Conservation (phyloP, 2,329 filamentous ascomycete species). For the Arthrinium puccinioides region DNA sequence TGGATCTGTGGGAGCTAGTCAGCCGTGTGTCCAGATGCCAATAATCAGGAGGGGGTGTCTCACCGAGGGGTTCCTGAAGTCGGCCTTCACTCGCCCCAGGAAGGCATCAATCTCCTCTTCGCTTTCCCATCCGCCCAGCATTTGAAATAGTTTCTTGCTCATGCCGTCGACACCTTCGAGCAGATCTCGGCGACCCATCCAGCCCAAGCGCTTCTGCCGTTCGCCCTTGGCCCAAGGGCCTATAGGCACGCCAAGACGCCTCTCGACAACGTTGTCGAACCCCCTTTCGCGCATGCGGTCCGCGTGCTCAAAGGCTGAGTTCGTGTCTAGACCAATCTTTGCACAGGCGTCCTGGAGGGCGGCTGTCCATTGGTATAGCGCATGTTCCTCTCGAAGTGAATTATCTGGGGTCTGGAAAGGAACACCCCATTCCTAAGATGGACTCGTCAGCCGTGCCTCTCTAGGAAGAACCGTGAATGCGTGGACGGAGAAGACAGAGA, state of each 20-base stretch:
- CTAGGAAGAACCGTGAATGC: neutral
- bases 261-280: conserved; percentile 12
- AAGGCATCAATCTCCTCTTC: conserved; percentile 9
- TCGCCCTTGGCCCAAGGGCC: conserved; percentile 13
- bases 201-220: conserved; percentile 13
- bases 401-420: conserved; percentile 10
- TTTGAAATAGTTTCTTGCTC: conserved; percentile 14
- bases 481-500: neutral
- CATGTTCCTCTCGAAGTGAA: conserved; percentile 6
- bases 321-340: conserved; percentile 11
- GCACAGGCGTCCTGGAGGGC: conserved; percentile 6
- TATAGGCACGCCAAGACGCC: conserved; percentile 9
- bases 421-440: conserved; percentile 12
- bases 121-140: conserved; percentile 16
- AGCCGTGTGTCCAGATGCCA: neutral
- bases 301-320: conserved; percentile 8
- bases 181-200: conserved; percentile 15
- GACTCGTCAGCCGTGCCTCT: neutral
- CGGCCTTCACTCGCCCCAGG: conserved; percentile 8
- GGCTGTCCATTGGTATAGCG: conserved; percentile 10
- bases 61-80: conserved; percentile 9
- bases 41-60: neutral
- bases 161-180: conserved; percentile 15
- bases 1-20: conserved; percentile 8
- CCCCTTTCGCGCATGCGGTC: conserved; percentile 11